phyloP scores from a whole-genome alignment of 192 early-diverging fungal genomes.

The Geranomyces michiganensis region DNA sequence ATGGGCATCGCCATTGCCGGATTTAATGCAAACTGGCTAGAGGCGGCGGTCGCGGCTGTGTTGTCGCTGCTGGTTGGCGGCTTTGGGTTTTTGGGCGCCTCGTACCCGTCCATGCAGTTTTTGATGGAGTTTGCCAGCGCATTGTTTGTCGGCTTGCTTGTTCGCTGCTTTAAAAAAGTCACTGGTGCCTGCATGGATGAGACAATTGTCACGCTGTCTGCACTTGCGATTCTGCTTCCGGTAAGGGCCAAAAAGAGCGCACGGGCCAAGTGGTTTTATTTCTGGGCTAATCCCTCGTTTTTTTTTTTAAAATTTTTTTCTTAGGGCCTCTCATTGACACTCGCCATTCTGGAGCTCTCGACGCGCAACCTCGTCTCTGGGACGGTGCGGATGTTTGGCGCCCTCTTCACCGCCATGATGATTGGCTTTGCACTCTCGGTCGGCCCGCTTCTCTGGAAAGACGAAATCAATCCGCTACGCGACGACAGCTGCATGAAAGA shows the following conservation, averaged over 20 bases:
- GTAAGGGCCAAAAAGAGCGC: constrained; percentile 3
- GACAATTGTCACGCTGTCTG: constrained; percentile 37
- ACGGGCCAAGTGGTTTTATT: not conserved
- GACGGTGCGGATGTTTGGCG: constrained; percentile 78
- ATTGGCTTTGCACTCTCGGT: constrained; percentile 44
- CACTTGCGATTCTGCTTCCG: constrained; percentile 46
- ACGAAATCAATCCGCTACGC: not conserved
- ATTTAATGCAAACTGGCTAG: constrained; percentile 45
- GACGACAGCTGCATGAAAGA: not conserved
- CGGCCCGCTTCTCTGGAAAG: constrained; percentile 24
- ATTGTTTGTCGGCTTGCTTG: constrained; percentile 36
- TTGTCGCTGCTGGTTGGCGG: constrained; percentile 42
- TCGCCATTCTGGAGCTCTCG: constrained; percentile 83
- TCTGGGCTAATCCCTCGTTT: constrained; percentile 24
- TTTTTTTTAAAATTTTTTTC: constrained; percentile 35
- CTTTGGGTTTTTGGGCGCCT: constrained; percentile 24
- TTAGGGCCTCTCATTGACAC: constrained; percentile 79
- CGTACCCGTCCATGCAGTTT: constrained; percentile 34
- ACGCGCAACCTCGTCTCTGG: constrained; percentile 88
- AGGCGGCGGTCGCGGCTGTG: constrained; percentile 34
- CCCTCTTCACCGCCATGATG: constrained; percentile 68
- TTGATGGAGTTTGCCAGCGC: constrained; percentile 48
- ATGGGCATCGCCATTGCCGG: constrained; percentile 41
- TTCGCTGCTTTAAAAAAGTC: constrained; percentile 17
- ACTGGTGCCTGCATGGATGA: constrained; percentile 30